A percentile compares a stretch with the other conserved stretches of the same genome.
These are phyloP conservation scores for Chrysoporthe puriensis DNA, from an alignment of 2,329 filamentous ascomycete genomes.

Conservation along the genomic window DNA sequence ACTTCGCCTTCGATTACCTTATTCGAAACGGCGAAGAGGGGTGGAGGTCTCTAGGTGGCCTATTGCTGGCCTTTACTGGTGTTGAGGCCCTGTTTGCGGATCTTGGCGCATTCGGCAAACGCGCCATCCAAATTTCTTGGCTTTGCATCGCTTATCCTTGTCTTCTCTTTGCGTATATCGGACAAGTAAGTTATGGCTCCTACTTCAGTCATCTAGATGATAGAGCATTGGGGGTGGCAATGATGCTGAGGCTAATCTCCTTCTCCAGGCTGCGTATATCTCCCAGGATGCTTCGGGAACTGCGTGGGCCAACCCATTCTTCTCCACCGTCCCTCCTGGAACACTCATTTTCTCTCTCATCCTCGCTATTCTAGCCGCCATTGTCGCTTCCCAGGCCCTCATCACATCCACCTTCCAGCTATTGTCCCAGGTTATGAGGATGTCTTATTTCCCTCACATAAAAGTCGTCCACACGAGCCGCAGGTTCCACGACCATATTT, in stretches of 20 bases:
- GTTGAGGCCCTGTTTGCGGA: slow-evolving; percentile 82
- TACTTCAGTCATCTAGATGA: too few species aligned
- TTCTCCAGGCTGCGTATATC: slow-evolving; percentile 70
- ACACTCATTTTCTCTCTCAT: slow-evolving; percentile 71
- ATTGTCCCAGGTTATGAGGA: slow-evolving; percentile 72
- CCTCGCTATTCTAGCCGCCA: slow-evolving; percentile 69
- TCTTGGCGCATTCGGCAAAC: slow-evolving; percentile 72
- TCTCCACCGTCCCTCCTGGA: slow-evolving; percentile 68
- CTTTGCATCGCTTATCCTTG: slow-evolving; percentile 70
- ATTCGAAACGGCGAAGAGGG: slow-evolving; percentile 61
- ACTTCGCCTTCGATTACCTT: slow-evolving; percentile 65
- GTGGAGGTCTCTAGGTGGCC: slow-evolving; percentile 70
- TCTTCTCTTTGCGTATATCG: slow-evolving; percentile 66
- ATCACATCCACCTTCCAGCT: slow-evolving; percentile 75
- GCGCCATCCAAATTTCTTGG: slow-evolving; percentile 76
- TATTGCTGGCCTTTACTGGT: slow-evolving; percentile 75
- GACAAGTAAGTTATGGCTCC: slow-evolving; percentile 35
- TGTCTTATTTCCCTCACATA: slow-evolving; percentile 75
- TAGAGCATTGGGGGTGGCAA: too few species aligned
- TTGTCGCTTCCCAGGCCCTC: slow-evolving; percentile 79
- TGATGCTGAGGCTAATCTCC: background rate
- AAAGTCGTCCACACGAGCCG: slow-evolving; percentile 72
- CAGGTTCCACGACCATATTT: slow-evolving; percentile 74
- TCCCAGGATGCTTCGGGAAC: slow-evolving; percentile 54
- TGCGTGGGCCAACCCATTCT: slow-evolving; percentile 74